Evolutionary conservation across 1,139 yeast species (phyloP), one percentile per base, ranked within the genome.

Genomic region (Geotrichum histeridarum): DNA sequence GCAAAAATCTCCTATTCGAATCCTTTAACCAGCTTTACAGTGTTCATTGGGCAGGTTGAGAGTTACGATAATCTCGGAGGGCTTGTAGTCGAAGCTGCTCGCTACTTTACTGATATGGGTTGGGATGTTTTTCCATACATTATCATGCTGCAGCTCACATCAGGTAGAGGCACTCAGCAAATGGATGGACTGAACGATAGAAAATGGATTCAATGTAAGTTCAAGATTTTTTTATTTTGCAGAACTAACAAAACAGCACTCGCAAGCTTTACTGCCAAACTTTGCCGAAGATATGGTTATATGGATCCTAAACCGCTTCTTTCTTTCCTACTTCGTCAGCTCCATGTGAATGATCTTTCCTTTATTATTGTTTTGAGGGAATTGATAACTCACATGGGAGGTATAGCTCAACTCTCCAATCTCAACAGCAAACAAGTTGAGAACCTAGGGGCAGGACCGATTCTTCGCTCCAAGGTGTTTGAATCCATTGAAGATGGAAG

Each of bases 51-150:
- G 38, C 79, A 75, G 55, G 83, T 93, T 58, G 99, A 94, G 68
- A 89, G 95, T 72, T 94, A 93, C 66, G 96, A 87, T 66, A 93
- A 90, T 66, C 79, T 90, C 60, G 88, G 84, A 53, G 83, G 81
- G 46, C 74, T 90, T 55, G 83, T 93, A 11, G 91, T 89, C 9
- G 86, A 85, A 54, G 82, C 95, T 1, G 91, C 96, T 0, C 75
- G 84, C 48, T 86, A 83, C 63, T 88, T 90, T 67, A 86, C 85
- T 54, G 78, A 74, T 8, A 84, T 86, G 65, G 93, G 91, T 0
- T 90, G 95, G 91, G 98, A 91, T 67, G 86, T 83, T 1, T 71
- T 91, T 43, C 84, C 93, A 1, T 83, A 81, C 61, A 91, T 87
- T 0, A 72, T 91, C 7, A 73, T 90, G 67, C 78, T 82, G 64